Conservation (phyloP, 2,329 filamentous ascomycete genomes). For the Mycosphaerelloides madeirae region DNA sequence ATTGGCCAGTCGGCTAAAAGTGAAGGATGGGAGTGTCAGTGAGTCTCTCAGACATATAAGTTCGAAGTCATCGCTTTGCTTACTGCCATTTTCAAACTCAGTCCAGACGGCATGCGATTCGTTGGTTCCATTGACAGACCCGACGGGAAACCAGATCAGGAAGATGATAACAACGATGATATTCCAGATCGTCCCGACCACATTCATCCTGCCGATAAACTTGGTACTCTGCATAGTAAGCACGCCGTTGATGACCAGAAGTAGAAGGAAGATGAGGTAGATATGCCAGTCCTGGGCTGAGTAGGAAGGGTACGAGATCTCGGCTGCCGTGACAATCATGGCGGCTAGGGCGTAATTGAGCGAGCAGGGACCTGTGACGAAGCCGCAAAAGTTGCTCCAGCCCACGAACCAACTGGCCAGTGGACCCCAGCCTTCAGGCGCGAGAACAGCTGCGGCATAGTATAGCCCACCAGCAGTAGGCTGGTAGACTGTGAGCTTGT, state of each 20-base stretch:
- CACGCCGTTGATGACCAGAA: conserved; percentile 31
- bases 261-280: conserved; percentile 30
- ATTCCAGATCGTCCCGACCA: conserved; percentile 30
- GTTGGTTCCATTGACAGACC: conserved; percentile 28
- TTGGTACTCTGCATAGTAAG: conserved; percentile 35
- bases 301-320: conserved; percentile 34
- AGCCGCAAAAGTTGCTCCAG: conserved; percentile 31
- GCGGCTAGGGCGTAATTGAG: conserved; percentile 34
- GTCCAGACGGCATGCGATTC: conserved; percentile 17
- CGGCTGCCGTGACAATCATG: conserved; percentile 34
- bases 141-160: conserved; percentile 34
- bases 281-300: conserved; percentile 32
- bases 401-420: conserved; percentile 26
- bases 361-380: conserved; percentile 29
- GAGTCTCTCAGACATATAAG: not conserved
- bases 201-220: conserved; percentile 29
- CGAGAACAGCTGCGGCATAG: conserved; percentile 31
- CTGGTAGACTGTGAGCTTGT: too few species aligned
- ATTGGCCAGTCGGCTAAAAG: conserved; percentile 33
- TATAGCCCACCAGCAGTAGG: conserved; percentile 32
- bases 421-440: conserved; percentile 30
- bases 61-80: not conserved
- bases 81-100: conserved; percentile 5
- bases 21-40: conserved; percentile 4
- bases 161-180: conserved; percentile 32